A percentile compares a stretch with the other conserved stretches of the same genome.
Conservation (phyloP, 208 protist genomes). For the Wallacemonas sp. region DNA sequence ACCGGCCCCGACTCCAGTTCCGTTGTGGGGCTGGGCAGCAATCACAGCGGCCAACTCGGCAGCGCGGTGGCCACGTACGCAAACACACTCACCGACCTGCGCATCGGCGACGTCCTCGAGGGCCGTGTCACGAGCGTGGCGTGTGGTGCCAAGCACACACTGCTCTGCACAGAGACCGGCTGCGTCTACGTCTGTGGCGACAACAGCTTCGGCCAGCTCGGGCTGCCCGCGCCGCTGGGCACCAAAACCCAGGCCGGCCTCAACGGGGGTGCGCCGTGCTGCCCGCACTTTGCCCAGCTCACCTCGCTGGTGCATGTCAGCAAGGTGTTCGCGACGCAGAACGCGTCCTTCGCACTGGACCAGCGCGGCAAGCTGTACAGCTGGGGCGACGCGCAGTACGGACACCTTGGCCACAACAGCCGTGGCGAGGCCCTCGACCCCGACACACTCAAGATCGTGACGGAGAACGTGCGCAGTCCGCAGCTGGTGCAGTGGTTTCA, state of each 20-base stretch:
- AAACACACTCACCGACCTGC: slow-evolving; percentile 54
- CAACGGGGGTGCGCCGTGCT: slow-evolving; percentile 16
- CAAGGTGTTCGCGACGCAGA: slow-evolving; percentile 57
- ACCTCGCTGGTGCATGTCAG: slow-evolving; percentile 49
- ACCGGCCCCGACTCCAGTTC: not conserved
- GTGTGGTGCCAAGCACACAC: slow-evolving; percentile 65
- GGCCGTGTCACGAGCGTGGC: slow-evolving; percentile 48
- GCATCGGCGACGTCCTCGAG: slow-evolving; percentile 50
- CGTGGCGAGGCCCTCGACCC: slow-evolving; percentile 58
- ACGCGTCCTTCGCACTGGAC: slow-evolving; percentile 69
- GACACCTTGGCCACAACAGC: slow-evolving; percentile 74
- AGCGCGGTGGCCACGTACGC: slow-evolving; percentile 61
- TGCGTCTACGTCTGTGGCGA: slow-evolving; percentile 74
- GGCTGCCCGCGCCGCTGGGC: slow-evolving; percentile 30
- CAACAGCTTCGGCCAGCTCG: slow-evolving; percentile 74
- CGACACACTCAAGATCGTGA: slow-evolving; percentile 58
- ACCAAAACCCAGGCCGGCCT: not conserved
- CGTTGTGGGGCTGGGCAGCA: slow-evolving; percentile 77
- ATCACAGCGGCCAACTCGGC: slow-evolving; percentile 74
- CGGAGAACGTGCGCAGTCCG: slow-evolving; percentile 43
- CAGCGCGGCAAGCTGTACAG: slow-evolving; percentile 59
- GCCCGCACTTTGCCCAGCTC: slow-evolving; percentile 28
- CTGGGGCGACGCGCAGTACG: slow-evolving; percentile 76
- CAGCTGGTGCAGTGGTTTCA: slow-evolving; percentile 69
- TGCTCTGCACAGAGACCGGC: slow-evolving; percentile 58